A percentile compares a stretch with the other conserved stretches of the same genome.
Conservation (phyloP, 2,329 filamentous ascomycete species). For the Trichoderma sp. region DNA sequence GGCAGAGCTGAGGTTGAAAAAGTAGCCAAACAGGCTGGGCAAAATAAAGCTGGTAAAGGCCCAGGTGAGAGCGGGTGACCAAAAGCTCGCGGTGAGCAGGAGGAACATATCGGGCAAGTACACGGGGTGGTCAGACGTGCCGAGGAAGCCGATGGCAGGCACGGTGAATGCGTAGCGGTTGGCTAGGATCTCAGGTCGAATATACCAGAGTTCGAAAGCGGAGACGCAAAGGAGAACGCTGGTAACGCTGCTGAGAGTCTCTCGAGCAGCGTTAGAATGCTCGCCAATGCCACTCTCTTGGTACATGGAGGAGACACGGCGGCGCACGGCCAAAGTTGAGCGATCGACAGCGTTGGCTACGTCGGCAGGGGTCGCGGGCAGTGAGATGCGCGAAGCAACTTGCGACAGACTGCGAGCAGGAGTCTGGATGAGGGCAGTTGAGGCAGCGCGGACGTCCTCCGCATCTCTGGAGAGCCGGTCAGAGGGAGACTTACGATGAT, state of each 20-base stretch:
- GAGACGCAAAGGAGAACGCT: conserved; percentile 71
- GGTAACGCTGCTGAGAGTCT: conserved; percentile 71
- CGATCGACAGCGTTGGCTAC: conserved; percentile 78
- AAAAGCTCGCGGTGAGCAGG: conserved; percentile 77
- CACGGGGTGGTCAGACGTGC: conserved; percentile 63
- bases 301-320: conserved; percentile 66
- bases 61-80: conserved; percentile 82
- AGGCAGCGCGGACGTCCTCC: conserved; percentile 42
- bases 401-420: conserved; percentile 58
- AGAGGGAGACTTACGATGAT: not conserved
- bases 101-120: conserved; percentile 80
- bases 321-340: conserved; percentile 67
- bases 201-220: conserved; percentile 69
- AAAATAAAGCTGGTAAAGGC: conserved; percentile 69
- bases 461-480: conserved; percentile 33
- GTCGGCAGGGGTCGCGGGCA: conserved; percentile 79
- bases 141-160: conserved; percentile 61
- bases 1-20: conserved; percentile 79
- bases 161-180: conserved; percentile 74
- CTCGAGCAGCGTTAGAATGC: conserved; percentile 66
- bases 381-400: conserved; percentile 63
- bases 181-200: conserved; percentile 72
- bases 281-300: conserved; percentile 69
- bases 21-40: conserved; percentile 77
- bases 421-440: conserved; percentile 54